Evolutionary conservation across 208 protist genomes (phyloP).

Genomic region (Crithidia mellificae): DNA sequence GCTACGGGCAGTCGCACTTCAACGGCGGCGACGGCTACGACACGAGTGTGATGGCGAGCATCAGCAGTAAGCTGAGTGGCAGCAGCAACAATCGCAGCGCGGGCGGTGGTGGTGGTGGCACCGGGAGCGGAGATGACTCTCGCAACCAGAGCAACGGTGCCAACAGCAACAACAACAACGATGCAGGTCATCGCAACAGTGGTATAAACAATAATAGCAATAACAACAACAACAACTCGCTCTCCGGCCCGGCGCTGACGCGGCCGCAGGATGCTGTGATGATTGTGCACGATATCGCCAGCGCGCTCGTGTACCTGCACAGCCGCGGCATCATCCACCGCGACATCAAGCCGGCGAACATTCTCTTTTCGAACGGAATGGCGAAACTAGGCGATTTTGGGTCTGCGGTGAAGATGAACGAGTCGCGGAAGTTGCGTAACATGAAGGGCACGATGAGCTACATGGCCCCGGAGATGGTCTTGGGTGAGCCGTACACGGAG

Average conservation of each 20-base stretch:
- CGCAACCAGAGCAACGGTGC: too few species aligned
- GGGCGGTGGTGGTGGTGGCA: background rate
- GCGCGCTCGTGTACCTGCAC: constrained; percentile 69
- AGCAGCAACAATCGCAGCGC: constrained; percentile 12
- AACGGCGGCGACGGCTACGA: background rate
- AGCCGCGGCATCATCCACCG: constrained; percentile 74
- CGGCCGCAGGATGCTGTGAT: constrained; percentile 52
- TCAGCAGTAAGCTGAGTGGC: constrained; percentile 11
- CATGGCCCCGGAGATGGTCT: constrained; percentile 86
- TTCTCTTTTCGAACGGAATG: constrained; percentile 70
- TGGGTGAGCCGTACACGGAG: constrained; percentile 79
- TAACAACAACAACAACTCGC: background rate
- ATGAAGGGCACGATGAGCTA: constrained; percentile 85
- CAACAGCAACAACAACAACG: constrained; percentile 18
- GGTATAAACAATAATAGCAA: constrained; percentile 5
- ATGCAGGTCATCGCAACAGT: background rate
- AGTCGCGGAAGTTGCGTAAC: constrained; percentile 49
- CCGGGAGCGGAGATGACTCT: background rate
- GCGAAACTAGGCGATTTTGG: constrained; percentile 87
- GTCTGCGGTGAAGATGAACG: constrained; percentile 51
- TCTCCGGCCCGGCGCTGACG: constrained; percentile 10
- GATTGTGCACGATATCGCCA: constrained; percentile 76
- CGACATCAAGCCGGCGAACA: constrained; percentile 85
- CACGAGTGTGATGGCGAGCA: constrained; percentile 15
- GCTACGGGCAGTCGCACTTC: constrained; percentile 3